Base-by-base conservation (phyloP, 176 grass and related monocot species). In the Carex littledalei region DNA sequence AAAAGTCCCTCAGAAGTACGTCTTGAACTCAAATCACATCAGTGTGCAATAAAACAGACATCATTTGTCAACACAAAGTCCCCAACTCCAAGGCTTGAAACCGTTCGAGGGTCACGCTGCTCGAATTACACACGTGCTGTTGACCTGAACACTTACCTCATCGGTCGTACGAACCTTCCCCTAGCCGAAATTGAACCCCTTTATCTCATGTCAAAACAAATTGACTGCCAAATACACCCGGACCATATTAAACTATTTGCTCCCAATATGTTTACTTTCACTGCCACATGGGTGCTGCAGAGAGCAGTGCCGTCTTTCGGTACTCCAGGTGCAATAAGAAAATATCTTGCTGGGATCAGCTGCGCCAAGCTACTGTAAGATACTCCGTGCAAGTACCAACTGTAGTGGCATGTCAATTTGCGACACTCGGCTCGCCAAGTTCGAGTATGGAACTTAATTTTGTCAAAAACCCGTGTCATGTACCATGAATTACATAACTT, bases 121-220 rank as follows among this genome's bases (percentile, higher is more conserved):
- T 41, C 83, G 45, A 76, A 71, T 72, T 20, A 35, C 83, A 78
- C 84, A 86, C 73, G 59, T 80, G 84, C 84, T 67, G 74, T 80
- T 86, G 84, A 86, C 84, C 60, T 16, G 32, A 85, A 52, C 24
- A 39, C 64, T 55, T 66, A 32, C 63, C 24, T 45, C 68, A 55
- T 37, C 21, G 26, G 15, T 86, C 84, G 34, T 79, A 31, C 17
- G 84, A 86, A 86, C 37, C 37, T 80, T 56, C 50, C 74, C 60
- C 22, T 31, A 56, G 50, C 49, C 73, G 21, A 53, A 75, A 60
- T 15, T 9, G 61, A 62, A 45, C 35, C 56, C 53, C 39, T 10
- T 55, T 65, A 32, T 15, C 66, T 66, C 39, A 18, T 78, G 74
- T 57, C 74, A 78, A 24, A 24, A 56, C 49, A 50, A 17, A 77